Evolutionary conservation across 768 basidiomycete species (phyloP), one percentile per base, ranked within the genome.

Genomic region (Tricholomella constricta): DNA sequence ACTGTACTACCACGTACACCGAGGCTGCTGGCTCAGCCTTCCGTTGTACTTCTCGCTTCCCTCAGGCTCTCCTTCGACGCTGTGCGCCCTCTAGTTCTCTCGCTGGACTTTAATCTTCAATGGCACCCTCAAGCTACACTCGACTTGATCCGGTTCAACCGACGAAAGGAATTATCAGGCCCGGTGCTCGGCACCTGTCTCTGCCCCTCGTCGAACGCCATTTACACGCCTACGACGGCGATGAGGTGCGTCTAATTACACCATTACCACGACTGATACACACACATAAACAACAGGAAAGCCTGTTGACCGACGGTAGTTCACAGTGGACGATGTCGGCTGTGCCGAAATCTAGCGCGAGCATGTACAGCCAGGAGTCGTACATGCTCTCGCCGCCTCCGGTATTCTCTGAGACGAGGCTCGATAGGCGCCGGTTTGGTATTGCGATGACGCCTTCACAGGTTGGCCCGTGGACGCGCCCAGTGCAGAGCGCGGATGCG

Each of bases 301-400:
- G 49, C 31, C 23, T 54, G n/a, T 23, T 58, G 19, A 48, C 48
- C 7, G 17, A 41, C 14, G 42, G 55, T 9, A 47, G 57, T 29
- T 59, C 63, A 20, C 54, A 38, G 19, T 59, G 56, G 55, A 62
- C 56, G 25, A 46, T 55, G n/a, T 59, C 58, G 15, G 55, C 57
- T 42, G 51, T 31, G 25, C 58, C 57, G 12, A 57, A 60, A 25
- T 52, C 63, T 12, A 62, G 55, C 23, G 59, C 56, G 6, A 66
- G 65, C 37, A 27, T 50, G 27, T 65, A 63, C 44, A 66, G 65
- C 35, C 62, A 66, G 26, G 57, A 49, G 2, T 66, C 62, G 4
- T 65, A 56, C 31, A 25, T 12, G 11, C 17, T 41, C 9, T 57
- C 59, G 6, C 60, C 58, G n/a, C 49, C n/a, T n/a, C n/a, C 47